Percentiles rank a stretch among this genome's conserved stretches.
Conservation (phyloP, 2,329 filamentous ascomycete genomes). For the Stagonosporopsis vannaccii region DNA sequence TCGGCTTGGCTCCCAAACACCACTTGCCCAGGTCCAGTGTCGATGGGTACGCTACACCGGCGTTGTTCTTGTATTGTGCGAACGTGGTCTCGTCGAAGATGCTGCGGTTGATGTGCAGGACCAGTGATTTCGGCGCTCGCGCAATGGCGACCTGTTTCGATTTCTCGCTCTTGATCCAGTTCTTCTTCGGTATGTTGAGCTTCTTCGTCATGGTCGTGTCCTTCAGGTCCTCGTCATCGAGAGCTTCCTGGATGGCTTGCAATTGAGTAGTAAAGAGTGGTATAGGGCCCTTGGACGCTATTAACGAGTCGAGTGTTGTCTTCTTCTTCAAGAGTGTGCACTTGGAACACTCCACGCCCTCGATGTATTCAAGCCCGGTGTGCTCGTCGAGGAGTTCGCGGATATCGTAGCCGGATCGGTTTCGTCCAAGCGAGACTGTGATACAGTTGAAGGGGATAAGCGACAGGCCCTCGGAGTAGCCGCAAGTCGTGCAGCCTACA, state of each 20-base stretch:
- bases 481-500: constrained; percentile 85
- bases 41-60: constrained; percentile 77
- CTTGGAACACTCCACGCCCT: constrained; percentile 88
- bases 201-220: constrained; percentile 59
- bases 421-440: constrained; percentile 78
- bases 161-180: constrained; percentile 80
- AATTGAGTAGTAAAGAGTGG: constrained; percentile 63
- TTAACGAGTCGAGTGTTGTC: constrained; percentile 40
- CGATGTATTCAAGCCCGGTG: constrained; percentile 82
- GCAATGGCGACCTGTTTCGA: constrained; percentile 88
- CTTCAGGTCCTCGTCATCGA: constrained; percentile 79
- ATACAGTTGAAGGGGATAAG: constrained; percentile 94
- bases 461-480: constrained; percentile 84
- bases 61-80: constrained; percentile 81
- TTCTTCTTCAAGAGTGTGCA: constrained; percentile 77
- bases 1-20: constrained; percentile 71
- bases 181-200: constrained; percentile 62
- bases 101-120: constrained; percentile 89
- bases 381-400: constrained; percentile 84
- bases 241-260: constrained; percentile 69
- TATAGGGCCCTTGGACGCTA: constrained; percentile 40
- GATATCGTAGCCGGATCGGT: constrained; percentile 69
- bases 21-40: constrained; percentile 80
- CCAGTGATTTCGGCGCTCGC: constrained; percentile 79
- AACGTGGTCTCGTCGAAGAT: constrained; percentile 87